These are phyloP conservation scores for Penicillium sp. DNA, from an alignment of 2,329 filamentous ascomycete species.

Conservation along the genomic window DNA sequence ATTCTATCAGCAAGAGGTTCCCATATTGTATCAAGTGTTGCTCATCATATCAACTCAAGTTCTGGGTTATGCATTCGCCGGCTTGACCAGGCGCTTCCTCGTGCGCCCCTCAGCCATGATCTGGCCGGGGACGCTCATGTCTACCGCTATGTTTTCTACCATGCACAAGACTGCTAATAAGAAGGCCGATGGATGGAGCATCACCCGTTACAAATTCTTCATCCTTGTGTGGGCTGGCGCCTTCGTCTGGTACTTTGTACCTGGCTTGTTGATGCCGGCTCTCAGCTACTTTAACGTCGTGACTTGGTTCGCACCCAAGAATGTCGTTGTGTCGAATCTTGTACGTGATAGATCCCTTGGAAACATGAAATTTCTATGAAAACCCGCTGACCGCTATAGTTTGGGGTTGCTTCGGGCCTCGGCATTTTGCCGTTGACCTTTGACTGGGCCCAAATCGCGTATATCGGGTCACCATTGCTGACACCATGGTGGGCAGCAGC, in stretches of 20 bases:
- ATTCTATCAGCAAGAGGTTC: conserved; percentile 82
- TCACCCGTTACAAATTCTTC: conserved; percentile 85
- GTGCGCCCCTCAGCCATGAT: conserved; percentile 88
- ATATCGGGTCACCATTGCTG: conserved; percentile 81
- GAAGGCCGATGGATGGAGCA: conserved; percentile 77
- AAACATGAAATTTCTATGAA: background rate
- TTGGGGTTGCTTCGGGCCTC: conserved; percentile 81
- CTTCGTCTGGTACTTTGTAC: conserved; percentile 83
- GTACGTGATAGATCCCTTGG: conserved; percentile 36
- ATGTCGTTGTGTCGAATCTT: conserved; percentile 81
- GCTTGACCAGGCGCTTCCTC: conserved; percentile 76
- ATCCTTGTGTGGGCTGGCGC: conserved; percentile 70
- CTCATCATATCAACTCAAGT: conserved; percentile 86
- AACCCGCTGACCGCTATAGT: conserved; percentile 45
- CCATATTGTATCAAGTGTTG: conserved; percentile 76
- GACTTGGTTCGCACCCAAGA: conserved; percentile 86
- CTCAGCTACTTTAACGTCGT: conserved; percentile 87
- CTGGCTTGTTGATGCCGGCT: conserved; percentile 78
- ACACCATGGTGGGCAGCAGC: conserved; percentile 86
- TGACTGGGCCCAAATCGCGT: conserved; percentile 87
- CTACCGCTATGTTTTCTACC: conserved; percentile 85
- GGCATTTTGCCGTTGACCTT: conserved; percentile 85
- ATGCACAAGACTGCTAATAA: conserved; percentile 84
- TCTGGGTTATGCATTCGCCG: conserved; percentile 83
- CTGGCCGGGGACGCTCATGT: conserved; percentile 87